phyloP scores from a whole-genome alignment of 2,329 filamentous ascomycete genomes.

The Talaromyces amestolkiae region DNA sequence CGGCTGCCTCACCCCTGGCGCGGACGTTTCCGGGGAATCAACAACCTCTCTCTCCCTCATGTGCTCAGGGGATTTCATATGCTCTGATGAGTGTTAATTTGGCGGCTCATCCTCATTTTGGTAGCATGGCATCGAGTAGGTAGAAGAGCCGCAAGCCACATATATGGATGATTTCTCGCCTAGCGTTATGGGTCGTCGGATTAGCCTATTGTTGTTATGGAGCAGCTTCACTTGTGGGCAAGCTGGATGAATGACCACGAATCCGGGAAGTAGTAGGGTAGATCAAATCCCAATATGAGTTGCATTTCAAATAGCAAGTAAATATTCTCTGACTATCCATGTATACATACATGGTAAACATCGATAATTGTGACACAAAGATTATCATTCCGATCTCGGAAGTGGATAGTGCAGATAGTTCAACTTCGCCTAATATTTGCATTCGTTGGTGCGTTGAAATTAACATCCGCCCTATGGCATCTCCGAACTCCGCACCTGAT shows the following conservation, averaged over 20 bases:
- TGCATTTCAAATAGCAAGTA: no score
- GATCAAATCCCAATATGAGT: no score
- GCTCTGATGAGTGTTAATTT: not conserved
- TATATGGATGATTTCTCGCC: no score
- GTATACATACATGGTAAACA: not conserved
- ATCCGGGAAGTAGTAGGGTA: no score
- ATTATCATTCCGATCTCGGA: not conserved
- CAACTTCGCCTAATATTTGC: no score
- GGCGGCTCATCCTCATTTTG: not conserved
- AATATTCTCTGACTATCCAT: no score
- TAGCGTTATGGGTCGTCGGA: no score
- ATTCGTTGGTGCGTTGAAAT: no score
- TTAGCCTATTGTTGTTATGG: no score
- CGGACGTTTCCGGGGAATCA: not conserved
- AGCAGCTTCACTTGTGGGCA: no score
- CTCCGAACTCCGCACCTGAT: not conserved
- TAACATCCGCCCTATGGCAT: not conserved
- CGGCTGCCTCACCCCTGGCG: no score
- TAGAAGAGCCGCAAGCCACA: not conserved
- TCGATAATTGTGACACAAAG: not conserved
- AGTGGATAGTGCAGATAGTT: not conserved
- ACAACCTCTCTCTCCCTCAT: not conserved
- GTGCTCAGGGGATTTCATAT: not conserved
- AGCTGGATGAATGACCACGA: no score
- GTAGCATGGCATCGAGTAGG: not conserved